phyloP scores from a whole-genome alignment of 2,329 filamentous ascomycete species.

The Hypocreales sp. region DNA sequence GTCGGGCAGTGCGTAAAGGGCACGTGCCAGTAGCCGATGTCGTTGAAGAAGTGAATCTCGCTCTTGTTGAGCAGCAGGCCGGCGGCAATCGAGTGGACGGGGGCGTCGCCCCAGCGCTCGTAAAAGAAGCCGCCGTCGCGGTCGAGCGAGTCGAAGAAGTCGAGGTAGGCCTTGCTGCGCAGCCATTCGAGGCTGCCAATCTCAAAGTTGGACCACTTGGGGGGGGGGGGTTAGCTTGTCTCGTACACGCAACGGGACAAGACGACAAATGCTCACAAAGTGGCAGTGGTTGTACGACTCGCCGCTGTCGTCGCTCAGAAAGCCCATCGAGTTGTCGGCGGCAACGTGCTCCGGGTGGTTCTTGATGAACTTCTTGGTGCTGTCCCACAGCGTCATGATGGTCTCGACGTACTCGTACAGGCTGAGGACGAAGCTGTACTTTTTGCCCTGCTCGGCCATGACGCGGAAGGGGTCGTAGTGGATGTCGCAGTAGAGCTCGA shows the following conservation, averaged over 20 bases:
- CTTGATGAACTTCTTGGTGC: constrained; percentile 85
- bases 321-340: constrained; percentile 73
- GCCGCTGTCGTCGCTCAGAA: constrained; percentile 82
- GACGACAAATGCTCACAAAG: constrained; percentile 53
- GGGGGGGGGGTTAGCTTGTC: too few species aligned
- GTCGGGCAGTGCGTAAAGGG: constrained; percentile 97
- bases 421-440: constrained; percentile 93
- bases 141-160: constrained; percentile 84
- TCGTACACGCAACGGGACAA: too few species aligned
- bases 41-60: constrained; percentile 96
- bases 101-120: constrained; percentile 94
- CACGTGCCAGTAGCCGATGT: constrained; percentile 96
- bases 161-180: constrained; percentile 71
- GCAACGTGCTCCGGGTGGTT: constrained; percentile 78
- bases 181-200: constrained; percentile 91
- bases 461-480: constrained; percentile 91
- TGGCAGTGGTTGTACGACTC: constrained; percentile 95
- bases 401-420: constrained; percentile 95
- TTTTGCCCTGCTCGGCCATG: constrained; percentile 94
- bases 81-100: constrained; percentile 94
- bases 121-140: constrained; percentile 95
- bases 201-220: constrained; percentile 96
- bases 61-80: constrained; percentile 77
- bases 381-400: constrained; percentile 91
- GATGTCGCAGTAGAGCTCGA: constrained; percentile 93